Evolutionary conservation across 345 rosid species (phyloP).

Genomic region (Citrus australasica): DNA sequence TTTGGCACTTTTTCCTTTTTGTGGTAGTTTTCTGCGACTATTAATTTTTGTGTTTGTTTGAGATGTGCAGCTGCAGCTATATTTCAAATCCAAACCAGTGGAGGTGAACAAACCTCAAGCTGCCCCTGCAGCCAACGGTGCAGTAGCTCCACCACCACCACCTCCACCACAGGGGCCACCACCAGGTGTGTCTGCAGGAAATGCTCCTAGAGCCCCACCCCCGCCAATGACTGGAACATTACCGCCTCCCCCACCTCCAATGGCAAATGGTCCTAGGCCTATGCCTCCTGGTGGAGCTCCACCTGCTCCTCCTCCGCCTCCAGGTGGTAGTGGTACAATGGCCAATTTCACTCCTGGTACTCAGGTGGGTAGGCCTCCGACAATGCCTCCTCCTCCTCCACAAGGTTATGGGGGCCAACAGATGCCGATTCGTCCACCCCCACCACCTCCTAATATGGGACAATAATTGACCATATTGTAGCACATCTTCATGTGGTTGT

Average conservation of each 20-base stretch:
- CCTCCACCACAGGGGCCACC: conserved; percentile 66
- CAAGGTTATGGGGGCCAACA: conserved; percentile 57
- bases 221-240: conserved; percentile 47
- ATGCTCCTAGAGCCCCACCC: conserved; percentile 46
- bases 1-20: background rate
- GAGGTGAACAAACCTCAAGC: conserved; percentile 76
- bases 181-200: conserved; percentile 36
- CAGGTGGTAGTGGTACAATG: conserved; percentile 66
- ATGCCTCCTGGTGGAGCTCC: conserved; percentile 72
- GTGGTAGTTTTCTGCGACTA: background rate
- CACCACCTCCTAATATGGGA: conserved; percentile 22
- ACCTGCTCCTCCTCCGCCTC: conserved; percentile 67
- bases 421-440: conserved; percentile 34
- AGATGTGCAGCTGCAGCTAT: conserved; percentile 73
- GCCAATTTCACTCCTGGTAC: conserved; percentile 55
- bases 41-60: background rate
- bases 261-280: conserved; percentile 68
- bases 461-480: background rate
- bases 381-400: conserved; percentile 46
- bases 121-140: conserved; percentile 57
- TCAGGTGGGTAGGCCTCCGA: too few relatives aligned
- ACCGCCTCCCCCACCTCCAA: conserved; percentile 82
- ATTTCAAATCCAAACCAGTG: conserved; percentile 75
- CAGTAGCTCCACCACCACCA: conserved; percentile 58
- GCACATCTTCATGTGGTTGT: background rate